Base-by-base conservation (phyloP, 768 basidiomycete genomes). In the Tephrocybe sp. region DNA sequence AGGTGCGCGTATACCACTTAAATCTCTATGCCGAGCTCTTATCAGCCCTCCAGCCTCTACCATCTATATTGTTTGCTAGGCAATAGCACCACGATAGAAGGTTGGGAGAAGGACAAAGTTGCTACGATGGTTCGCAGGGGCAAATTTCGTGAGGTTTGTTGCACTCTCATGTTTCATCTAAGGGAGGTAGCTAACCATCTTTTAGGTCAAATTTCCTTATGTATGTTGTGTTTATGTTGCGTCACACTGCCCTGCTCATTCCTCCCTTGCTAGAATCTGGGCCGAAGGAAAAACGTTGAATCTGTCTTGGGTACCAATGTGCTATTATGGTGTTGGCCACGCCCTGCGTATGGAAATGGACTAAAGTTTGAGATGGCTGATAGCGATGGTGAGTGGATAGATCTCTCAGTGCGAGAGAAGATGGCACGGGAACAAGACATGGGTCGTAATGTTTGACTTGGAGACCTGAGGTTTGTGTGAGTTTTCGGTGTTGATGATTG, bases 41-140 rank as follows among this genome's bases (percentile, higher is more conserved):
- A 47, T 15, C 39, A 23, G 44, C 16, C 11, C 16, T 33, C 39
- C 57, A 93, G 92, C 45, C 49, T 97, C 18, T 98, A 94, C 61
- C 97, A 98, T 57, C 82, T 94, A 54, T 88, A 85, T 60, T 75
- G 79, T 42, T 65, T 97, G 22, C 58, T 78, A 5, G 77, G 77
- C 9, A 99, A 99, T 65, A 83, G 86, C 2, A 99, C 95, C 0
- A 98, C 97, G 1, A 97, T 99, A 42, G 97, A 99, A 69, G 84
- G 88, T 0, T 95, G 91, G 91, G 97, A 99, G 67, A 98, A 98
- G 69, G 94, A 98, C 61, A 94, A 88, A 67, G 92, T 83, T 1
- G 87, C 93, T 4, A 88, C 82, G 0, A 77, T 99, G 57, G 82
- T 91, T 43, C 80, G 88, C 16, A 74, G 86, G 49, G 95, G 94